Percentiles rank a stretch among this genome's conserved stretches.
Evolutionary conservation across 345 rosid genomes (phyloP).

Genomic region (Ricinus communis): DNA sequence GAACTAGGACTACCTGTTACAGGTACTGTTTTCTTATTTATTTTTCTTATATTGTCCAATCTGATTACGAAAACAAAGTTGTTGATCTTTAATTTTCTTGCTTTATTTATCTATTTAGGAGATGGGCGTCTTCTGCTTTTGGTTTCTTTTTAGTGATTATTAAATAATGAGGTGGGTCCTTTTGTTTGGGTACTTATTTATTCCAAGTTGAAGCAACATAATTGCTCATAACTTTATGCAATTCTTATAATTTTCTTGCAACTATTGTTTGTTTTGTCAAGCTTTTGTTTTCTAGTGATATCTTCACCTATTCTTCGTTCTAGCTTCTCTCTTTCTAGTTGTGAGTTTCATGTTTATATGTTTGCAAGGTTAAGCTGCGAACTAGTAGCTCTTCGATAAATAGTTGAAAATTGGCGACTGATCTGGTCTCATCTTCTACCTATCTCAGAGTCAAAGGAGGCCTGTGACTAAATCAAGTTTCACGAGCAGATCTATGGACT

Average conservation of each 20-base stretch:
- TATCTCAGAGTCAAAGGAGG: conserved; percentile 19
- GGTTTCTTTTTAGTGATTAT: not conserved
- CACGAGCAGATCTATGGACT: conserved; percentile 38
- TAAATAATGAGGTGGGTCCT: conserved; percentile 7
- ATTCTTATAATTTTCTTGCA: not conserved
- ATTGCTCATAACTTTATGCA: not conserved
- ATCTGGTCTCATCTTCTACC: conserved; percentile 5
- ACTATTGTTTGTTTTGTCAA: conserved; percentile 8
- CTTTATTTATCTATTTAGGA: not conserved
- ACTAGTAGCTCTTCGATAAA: not conserved
- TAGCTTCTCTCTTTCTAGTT: not conserved
- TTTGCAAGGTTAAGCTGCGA: not conserved
- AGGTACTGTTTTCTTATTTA: not conserved
- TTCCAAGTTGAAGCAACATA: not conserved
- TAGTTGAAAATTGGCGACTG: not conserved
- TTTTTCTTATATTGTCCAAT: not conserved
- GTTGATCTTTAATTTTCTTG: not conserved
- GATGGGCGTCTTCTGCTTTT: not conserved
- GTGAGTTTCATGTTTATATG: not conserved
- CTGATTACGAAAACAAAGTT: conserved; percentile 6
- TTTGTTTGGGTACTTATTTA: not conserved
- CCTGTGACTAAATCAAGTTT: conserved; percentile 2
- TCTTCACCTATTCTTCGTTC: not conserved
- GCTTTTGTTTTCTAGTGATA: not conserved
- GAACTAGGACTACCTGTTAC: not conserved